Percentiles rank a stretch among this genome's conserved stretches.
Conservation (phyloP, 305 asterid genomes). For the Fraxinus sp. region DNA sequence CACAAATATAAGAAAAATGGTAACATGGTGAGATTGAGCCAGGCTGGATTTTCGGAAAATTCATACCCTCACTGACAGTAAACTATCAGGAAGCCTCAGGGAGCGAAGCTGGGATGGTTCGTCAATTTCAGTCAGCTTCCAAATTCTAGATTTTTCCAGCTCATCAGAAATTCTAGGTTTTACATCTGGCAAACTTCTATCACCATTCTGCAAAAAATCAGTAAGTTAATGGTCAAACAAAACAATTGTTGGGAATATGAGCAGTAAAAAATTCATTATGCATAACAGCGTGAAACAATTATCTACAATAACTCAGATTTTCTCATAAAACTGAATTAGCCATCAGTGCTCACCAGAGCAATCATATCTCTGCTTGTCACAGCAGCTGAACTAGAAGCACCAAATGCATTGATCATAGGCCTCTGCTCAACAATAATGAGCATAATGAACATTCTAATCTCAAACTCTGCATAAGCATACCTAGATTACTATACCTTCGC, state of each 20-base stretch:
- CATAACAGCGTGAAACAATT: background rate
- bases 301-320: constrained; percentile 6
- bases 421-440: constrained; percentile 35
- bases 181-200: constrained; percentile 40
- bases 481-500: constrained; percentile 38
- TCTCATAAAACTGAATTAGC: constrained; percentile 3
- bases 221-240: constrained; percentile 1
- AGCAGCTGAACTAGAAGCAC: constrained; percentile 47
- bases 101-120: constrained; percentile 59
- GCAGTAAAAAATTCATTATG: background rate
- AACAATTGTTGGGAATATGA: constrained; percentile 12
- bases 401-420: constrained; percentile 37
- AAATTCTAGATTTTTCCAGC: constrained; percentile 49
- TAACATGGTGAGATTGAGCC: constrained; percentile 4
- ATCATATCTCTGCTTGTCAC: constrained; percentile 45
- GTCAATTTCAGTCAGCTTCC: constrained; percentile 56
- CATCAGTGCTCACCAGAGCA: constrained; percentile 36
- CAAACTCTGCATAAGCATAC: background rate
- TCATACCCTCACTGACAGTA: constrained; percentile 51
- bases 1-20: background rate
- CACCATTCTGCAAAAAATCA: constrained; percentile 43
- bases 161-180: constrained; percentile 48
- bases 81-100: constrained; percentile 54
- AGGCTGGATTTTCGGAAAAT: background rate
- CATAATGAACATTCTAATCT: constrained; percentile 1